Base-by-base conservation (phyloP, 1,284 basidiomycete species). In the Ceratobasidium sp. region DNA sequence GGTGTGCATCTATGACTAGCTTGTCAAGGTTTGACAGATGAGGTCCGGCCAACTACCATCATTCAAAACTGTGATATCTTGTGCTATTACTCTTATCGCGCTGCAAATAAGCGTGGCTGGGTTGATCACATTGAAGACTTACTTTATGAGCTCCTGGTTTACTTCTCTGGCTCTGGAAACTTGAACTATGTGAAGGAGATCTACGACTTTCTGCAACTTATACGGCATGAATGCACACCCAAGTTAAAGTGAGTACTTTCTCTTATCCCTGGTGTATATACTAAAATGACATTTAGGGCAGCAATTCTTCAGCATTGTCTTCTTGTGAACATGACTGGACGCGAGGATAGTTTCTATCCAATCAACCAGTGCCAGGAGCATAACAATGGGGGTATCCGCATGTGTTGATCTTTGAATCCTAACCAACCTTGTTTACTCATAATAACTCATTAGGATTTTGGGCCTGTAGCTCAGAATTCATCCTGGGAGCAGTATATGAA, bases 371-470 rank as follows among this genome's bases (percentile, higher is more conserved):
- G 57, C 24, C 57, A 60, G 33, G 57, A 60, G 17, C 36, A 36
- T 15, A 60, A 60, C n/a, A 60, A 60, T 22, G 57, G 9, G 29
- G 62, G 62, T 9, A 48, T 64, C 19, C 22, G 62, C 15, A 47
- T 64, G 9, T 0, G 62, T n/a, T 1, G 4, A n/a, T 47, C 7
- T 15, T 57, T 22, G 6, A 27, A 14, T 56, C n/a, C 5, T 24
- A n/a, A n/a, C n/a, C n/a, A n/a, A n/a, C n/a, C n/a, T n/a, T n/a
- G n/a, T n/a, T n/a, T n/a, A n/a, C n/a, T n/a, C n/a, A n/a, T n/a
- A n/a, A n/a, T n/a, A n/a, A n/a, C n/a, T n/a, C n/a, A n/a, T n/a
- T 57, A 57, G 54, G 54, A 57, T 29, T 57, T 27, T 57, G 54
- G 19, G 24, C 31, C 54, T 7, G 24, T 29, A 14, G 24, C 54